These are phyloP conservation scores for Tolypocladium paradoxum DNA, from an alignment of 2,329 filamentous ascomycete genomes.

Conservation along the genomic window DNA sequence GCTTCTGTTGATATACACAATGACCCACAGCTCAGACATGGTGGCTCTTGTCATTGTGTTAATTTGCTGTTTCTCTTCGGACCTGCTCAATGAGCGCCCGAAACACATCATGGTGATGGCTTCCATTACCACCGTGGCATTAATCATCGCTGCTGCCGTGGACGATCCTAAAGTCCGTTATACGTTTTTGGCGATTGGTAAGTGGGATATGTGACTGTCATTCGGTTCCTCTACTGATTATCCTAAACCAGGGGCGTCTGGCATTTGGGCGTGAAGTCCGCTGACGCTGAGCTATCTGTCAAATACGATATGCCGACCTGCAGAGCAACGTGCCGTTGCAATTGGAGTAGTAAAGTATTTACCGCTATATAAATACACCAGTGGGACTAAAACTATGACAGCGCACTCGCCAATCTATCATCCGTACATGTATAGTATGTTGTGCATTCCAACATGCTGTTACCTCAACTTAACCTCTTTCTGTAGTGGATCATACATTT, in stretches of 20 bases:
- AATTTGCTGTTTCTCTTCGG: slow-evolving; percentile 3
- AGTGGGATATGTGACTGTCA: not conserved
- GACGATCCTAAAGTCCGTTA: slow-evolving; percentile 1
- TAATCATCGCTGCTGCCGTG: slow-evolving; percentile 2
- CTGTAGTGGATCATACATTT: slow-evolving; percentile 3
- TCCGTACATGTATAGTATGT: slow-evolving; percentile 5
- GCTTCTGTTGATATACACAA: no score
- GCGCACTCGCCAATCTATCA: slow-evolving; percentile 2
- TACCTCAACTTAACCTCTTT: not conserved
- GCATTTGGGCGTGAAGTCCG: slow-evolving; percentile 4
- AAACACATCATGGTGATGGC: slow-evolving; percentile 4
- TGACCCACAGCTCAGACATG: not conserved
- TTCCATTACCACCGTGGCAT: not conserved
- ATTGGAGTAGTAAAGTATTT: slow-evolving; percentile 4
- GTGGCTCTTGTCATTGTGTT: slow-evolving; percentile 2
- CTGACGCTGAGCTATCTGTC: slow-evolving; percentile 4
- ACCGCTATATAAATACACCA: no score
- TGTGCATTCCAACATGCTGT: no score
- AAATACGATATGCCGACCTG: slow-evolving; percentile 3
- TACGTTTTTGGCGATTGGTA: slow-evolving; percentile 3
- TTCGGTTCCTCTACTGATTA: not conserved
- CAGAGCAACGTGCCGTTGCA: slow-evolving; percentile 3
- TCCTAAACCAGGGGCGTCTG: not conserved
- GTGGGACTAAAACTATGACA: not conserved
- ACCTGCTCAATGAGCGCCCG: slow-evolving; percentile 3